Evolutionary conservation across 1,139 yeast genomes (phyloP), one percentile per base, ranked within the genome.

Genomic region (Blastobotrys arbuscula): DNA sequence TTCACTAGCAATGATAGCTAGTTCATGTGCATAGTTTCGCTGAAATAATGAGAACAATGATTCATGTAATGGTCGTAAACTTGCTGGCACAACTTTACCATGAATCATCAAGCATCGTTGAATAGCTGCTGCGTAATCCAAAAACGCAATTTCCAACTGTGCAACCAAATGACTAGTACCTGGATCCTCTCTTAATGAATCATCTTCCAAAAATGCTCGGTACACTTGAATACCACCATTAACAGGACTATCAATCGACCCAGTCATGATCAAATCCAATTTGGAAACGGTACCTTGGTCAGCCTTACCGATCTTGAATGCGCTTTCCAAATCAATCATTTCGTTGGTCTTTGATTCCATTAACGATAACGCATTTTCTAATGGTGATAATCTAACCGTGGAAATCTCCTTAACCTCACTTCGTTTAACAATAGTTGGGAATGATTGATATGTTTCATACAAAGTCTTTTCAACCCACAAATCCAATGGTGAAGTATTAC

Each of bases 191-290:
- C 53, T 51, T 34, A 60, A 53, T 50, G 73, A 58, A 6, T 61
- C 64, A 51, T 75, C 76, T 35, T 67, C 70, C 59, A 85, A 78
- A 66, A 88, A 86, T 2, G 78, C 77, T 52, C 92, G 76, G 68
- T 85, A 88, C 60, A 85, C 88, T 4, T 88, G 87, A 55, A 88
- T 87, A 50, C 96, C 96, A 35, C 96, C 96, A 64, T 88, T 88
- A 10, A 88, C 94, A 5, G 96, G 96, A 0, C 96, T 81, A 62
- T 88, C 95, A 50, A 88, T 92, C 0, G 96, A 86, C 43, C 96
- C 96, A 0, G 92, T 79, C 48, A 88, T 72, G 57, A 81, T 82
- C 67, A 95, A 75, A 10, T 92, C 84, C 51, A 88, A 73, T 62
- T 82, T 89, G 3, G 66, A 56, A 8, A 59, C 54, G 5, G 57